A percentile compares a stretch with the other conserved stretches of the same genome.
These are phyloP conservation scores for Chaetomium tenue DNA, from an alignment of 495 filamentous ascomycete genomes.

Conservation along the genomic window DNA sequence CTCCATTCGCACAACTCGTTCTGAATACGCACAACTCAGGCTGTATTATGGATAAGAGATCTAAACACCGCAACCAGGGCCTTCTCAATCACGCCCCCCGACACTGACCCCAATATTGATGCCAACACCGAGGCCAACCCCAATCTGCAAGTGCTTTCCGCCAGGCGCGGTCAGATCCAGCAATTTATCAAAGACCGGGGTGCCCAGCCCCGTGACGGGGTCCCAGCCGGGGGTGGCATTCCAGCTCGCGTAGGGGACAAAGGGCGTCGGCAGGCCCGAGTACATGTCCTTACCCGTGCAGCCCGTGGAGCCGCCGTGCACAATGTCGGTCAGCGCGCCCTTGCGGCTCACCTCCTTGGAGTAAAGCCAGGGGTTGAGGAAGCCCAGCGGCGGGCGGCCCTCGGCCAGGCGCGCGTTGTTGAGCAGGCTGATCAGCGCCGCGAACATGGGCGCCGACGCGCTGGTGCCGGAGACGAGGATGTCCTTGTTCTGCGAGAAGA, in stretches of 20 bases:
- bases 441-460: constrained; percentile 59
- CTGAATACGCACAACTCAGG: too few relatives aligned
- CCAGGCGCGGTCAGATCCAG: constrained; percentile 31
- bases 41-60: too few relatives aligned
- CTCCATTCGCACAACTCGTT: too few relatives aligned
- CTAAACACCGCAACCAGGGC: too few relatives aligned
- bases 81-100: too few relatives aligned
- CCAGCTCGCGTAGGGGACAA: constrained; percentile 50
- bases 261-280: constrained; percentile 13
- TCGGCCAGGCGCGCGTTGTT: constrained; percentile 60
- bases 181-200: constrained; percentile 37
- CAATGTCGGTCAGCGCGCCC: constrained; percentile 63
- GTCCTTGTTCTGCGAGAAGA: constrained; percentile 14
- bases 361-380: constrained; percentile 70
- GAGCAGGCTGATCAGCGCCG: constrained; percentile 59
- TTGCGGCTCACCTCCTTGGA: constrained; percentile 27
- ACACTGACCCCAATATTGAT: background rate
- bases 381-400: constrained; percentile 57
- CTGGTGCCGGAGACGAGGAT: constrained; percentile 36
- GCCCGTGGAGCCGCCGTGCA: constrained; percentile 57
- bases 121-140: background rate
- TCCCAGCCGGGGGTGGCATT: constrained; percentile 52
- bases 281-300: constrained; percentile 51
- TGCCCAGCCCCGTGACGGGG: constrained; percentile 48
- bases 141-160: constrained; percentile 5